Conservation (phyloP, 2,329 filamentous ascomycete genomes). For the Pseudogymnoascus sp. region DNA sequence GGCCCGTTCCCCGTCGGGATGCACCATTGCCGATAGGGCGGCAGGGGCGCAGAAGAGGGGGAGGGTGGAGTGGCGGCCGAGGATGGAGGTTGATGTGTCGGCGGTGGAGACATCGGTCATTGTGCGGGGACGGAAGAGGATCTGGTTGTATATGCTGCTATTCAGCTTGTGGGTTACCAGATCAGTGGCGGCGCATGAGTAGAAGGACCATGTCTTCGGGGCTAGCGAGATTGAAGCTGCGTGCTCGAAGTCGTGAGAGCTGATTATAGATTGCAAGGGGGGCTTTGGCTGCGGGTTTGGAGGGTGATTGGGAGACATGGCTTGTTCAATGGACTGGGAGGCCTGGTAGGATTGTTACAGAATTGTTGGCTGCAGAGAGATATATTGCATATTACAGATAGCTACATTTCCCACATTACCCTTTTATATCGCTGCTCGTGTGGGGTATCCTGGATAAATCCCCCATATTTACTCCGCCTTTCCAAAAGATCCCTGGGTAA, state of each 20-base stretch:
- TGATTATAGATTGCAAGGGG: slow-evolving; percentile 50
- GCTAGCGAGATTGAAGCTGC: slow-evolving; percentile 50
- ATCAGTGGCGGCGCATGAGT: slow-evolving; percentile 64
- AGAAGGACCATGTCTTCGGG: slow-evolving; percentile 64
- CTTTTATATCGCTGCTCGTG: background rate
- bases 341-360: background rate
- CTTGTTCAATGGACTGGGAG: background rate
- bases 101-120: slow-evolving; percentile 51
- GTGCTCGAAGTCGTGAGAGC: slow-evolving; percentile 53
- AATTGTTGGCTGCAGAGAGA: background rate
- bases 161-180: slow-evolving; percentile 56
- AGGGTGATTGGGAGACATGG: background rate
- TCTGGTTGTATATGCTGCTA: slow-evolving; percentile 46
- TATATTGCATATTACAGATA: background rate
- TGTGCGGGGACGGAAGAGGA: slow-evolving; percentile 54
- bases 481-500: background rate
- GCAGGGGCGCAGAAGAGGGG: slow-evolving; percentile 61
- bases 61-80: slow-evolving; percentile 46
- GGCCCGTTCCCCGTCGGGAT: slow-evolving; percentile 57
- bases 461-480: slow-evolving; percentile 8
- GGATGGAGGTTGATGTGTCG: slow-evolving; percentile 45
- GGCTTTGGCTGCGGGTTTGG: slow-evolving; percentile 22
- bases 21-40: slow-evolving; percentile 57
- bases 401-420: background rate
- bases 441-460: background rate